Conservation (phyloP, 495 filamentous ascomycete genomes). For the Physcia stellaris region DNA sequence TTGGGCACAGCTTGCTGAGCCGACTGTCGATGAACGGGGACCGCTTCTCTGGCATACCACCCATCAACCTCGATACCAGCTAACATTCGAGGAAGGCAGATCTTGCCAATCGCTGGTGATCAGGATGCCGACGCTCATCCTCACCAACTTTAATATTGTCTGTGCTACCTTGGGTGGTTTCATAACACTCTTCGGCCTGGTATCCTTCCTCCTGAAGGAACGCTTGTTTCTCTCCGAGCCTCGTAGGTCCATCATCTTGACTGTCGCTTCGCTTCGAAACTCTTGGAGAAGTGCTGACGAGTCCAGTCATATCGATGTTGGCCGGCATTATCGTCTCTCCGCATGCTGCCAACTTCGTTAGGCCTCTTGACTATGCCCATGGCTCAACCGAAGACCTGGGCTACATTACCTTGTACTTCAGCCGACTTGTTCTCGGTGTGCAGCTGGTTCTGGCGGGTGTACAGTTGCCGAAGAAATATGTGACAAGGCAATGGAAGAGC, state of each 20-base stretch:
- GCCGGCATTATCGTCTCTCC: slow-evolving; percentile 70
- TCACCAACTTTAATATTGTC: slow-evolving; percentile 83
- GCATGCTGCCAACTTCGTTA: slow-evolving; percentile 61
- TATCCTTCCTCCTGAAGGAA: slow-evolving; percentile 83
- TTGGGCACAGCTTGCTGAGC: too few species aligned
- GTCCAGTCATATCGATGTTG: slow-evolving; percentile 70
- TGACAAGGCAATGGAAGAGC: slow-evolving; percentile 67
- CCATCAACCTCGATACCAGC: too few species aligned
- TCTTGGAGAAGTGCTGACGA: too few species aligned
- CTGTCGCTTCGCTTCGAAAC: neutral
- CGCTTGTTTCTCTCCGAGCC: slow-evolving; percentile 86
- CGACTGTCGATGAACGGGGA: too few species aligned
- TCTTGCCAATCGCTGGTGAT: too few species aligned
- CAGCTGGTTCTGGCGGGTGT: slow-evolving; percentile 84
- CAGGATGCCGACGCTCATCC: slow-evolving; percentile 72
- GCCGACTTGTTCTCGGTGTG: slow-evolving; percentile 77
- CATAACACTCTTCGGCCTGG: slow-evolving; percentile 74
- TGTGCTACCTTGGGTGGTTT: slow-evolving; percentile 75
- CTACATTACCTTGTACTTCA: slow-evolving; percentile 66
- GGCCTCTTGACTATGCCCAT: slow-evolving; percentile 63
- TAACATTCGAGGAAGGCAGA: too few species aligned
- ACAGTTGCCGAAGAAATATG: slow-evolving; percentile 79
- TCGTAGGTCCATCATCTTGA: slow-evolving; percentile 45
- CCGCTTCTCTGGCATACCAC: too few species aligned
- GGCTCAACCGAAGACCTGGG: slow-evolving; percentile 44